These are phyloP conservation scores for Triangularia setosa DNA, from an alignment of 2,329 filamentous ascomycete genomes.

Conservation along the genomic window DNA sequence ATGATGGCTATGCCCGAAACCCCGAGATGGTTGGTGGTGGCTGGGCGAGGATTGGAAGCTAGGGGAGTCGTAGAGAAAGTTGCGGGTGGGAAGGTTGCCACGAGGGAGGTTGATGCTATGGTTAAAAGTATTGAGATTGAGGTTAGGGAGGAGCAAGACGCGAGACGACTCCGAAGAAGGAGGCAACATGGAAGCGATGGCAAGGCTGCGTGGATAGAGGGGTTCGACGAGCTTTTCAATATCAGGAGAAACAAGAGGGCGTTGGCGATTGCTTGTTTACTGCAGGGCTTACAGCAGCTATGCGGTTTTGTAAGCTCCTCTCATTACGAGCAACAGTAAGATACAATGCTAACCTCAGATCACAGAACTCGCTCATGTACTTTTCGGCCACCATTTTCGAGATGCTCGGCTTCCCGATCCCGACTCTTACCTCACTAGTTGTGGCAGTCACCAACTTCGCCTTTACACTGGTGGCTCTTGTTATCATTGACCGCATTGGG, in stretches of 20 bases:
- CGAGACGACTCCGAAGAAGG: slow-evolving; percentile 42
- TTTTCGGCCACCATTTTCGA: slow-evolving; percentile 81
- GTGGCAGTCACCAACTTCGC: slow-evolving; percentile 78
- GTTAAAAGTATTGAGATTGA: slow-evolving; percentile 70
- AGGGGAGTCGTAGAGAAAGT: slow-evolving; percentile 61
- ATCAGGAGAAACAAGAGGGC: slow-evolving; percentile 68
- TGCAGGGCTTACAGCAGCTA: slow-evolving; percentile 84
- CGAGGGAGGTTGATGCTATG: slow-evolving; percentile 40
- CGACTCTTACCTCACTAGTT: slow-evolving; percentile 73
- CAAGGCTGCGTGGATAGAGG: slow-evolving; percentile 37
- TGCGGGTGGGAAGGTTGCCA: slow-evolving; percentile 45
- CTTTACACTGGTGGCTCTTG: slow-evolving; percentile 71
- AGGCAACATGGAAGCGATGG: slow-evolving; percentile 28
- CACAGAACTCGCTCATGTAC: slow-evolving; percentile 83
- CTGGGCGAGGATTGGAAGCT: slow-evolving; percentile 59
- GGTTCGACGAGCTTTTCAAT: slow-evolving; percentile 51
- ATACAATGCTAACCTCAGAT: not conserved
- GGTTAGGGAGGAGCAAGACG: slow-evolving; percentile 59
- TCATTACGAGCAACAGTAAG: not conserved
- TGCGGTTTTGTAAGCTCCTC: slow-evolving; percentile 68
- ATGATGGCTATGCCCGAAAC: slow-evolving; percentile 79
- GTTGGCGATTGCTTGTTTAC: slow-evolving; percentile 75
- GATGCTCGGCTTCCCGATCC: slow-evolving; percentile 71
- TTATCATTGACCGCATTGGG: slow-evolving; percentile 75
- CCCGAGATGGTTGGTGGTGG: slow-evolving; percentile 79